Evolutionary conservation across 306 rosid species (phyloP), one percentile per base, ranked within the genome.

Genomic region (Vigna reflexopilosa): DNA sequence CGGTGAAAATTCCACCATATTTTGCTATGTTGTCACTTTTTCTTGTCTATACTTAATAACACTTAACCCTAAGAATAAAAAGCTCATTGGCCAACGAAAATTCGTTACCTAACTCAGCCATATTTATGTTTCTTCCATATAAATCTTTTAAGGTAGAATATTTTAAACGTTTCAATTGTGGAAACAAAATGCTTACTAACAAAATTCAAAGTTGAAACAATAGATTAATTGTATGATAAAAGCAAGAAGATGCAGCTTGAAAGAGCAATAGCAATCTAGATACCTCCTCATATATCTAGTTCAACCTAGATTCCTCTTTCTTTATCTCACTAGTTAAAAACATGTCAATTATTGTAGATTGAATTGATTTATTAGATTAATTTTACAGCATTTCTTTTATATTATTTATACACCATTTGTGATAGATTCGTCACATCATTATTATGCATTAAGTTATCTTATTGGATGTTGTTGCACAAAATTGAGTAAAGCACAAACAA

Each of bases 271-370:
- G 5, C 6, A 17, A 28, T 15, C 13, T 42, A 73, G 63, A 80
- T 65, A 66, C 76, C 40, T 45, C 76, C 40, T 45, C 47, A 19
- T 55, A 59, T 9, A 11, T 63, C 10, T 61, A 61, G 66, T 70
- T 57, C 6, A 80, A 65, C 50, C 40, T 72, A 52, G 75, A 80
- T 80, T 80, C 68, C 6, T 62, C 36, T 34, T 34, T 30, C 16
- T 36, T 42, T 45, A 30, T 30, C 47, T 38, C 50, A 75, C 62
- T 6, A 11, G 10, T 61, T 36, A 61, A 38, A 28, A 62, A 49
- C 44, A 4, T 20, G 52, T 49, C 55, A 70, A 30, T 0, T 9
- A 15, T 49, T 7, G 5, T 65, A 14, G 9, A 22, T 49, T 40
- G n/a, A n/a, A 10, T 42, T 24, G 34, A 15, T 62, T 34, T 15